A percentile compares a stretch with the other conserved stretches of the same genome.
phyloP scores from a whole-genome alignment of 352 stramenopile species.

The Globisporangium paroecandrum region DNA sequence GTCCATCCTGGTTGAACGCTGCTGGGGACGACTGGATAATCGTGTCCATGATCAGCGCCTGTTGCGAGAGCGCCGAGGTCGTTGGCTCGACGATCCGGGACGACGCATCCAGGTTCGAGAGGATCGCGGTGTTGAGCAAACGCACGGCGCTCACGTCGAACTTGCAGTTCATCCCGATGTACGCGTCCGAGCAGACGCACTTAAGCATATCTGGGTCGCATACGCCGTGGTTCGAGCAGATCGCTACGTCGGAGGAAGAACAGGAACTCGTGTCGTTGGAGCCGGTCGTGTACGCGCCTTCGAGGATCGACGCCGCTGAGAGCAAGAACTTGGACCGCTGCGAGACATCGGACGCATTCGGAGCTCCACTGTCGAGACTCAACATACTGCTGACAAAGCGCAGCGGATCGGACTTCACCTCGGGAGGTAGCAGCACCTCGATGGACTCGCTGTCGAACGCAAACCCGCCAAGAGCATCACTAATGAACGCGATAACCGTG shows the following conservation, averaged over 20 bases:
- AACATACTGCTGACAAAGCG: conserved; percentile 40
- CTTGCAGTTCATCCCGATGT: conserved; percentile 41
- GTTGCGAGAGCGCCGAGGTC: conserved; percentile 43
- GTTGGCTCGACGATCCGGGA: conserved; percentile 37
- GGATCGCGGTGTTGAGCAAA: conserved; percentile 38
- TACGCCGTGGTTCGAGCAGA: conserved; percentile 31
- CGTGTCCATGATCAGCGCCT: conserved; percentile 42
- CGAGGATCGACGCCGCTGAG: conserved; percentile 42
- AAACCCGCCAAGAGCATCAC: conserved; percentile 35
- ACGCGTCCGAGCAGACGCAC: conserved; percentile 36
- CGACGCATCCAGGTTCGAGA: conserved; percentile 32
- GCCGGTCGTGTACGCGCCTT: conserved; percentile 27
- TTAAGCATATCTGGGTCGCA: conserved; percentile 26
- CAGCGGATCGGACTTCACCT: conserved; percentile 31
- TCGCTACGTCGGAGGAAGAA: background rate
- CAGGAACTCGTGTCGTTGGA: background rate
- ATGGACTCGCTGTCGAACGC: conserved; percentile 36
- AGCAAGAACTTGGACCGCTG: conserved; percentile 36
- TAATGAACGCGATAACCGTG: conserved; percentile 58
- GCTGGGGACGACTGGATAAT: conserved; percentile 36
- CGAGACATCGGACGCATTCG: conserved; percentile 16
- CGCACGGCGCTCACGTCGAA: conserved; percentile 35
- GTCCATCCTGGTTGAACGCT: conserved; percentile 28
- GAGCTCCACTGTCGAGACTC: conserved; percentile 3
- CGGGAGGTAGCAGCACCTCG: conserved; percentile 34